Conservation (phyloP, 768 basidiomycete species). For the Pilatotrama ljubarskyi region DNA sequence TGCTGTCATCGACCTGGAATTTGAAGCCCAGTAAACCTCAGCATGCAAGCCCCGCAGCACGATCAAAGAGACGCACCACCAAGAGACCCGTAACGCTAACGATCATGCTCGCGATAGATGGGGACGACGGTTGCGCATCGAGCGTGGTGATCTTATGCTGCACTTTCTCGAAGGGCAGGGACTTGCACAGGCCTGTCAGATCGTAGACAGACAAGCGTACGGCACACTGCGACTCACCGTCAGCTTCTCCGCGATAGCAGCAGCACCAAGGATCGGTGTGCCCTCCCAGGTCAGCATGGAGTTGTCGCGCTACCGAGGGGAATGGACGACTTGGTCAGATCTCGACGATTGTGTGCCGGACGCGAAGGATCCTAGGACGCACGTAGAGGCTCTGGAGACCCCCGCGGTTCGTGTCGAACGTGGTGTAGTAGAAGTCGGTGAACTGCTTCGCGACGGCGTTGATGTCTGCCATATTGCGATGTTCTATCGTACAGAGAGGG, state of each 20-base stretch:
- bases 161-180: slow-evolving; percentile 80
- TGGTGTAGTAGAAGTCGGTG: slow-evolving; percentile 77
- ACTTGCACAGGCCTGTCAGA: slow-evolving; percentile 33
- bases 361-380: slow-evolving; percentile 37
- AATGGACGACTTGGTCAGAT: slow-evolving; percentile 6
- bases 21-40: background rate
- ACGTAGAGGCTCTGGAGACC: slow-evolving; percentile 75
- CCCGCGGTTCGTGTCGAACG: slow-evolving; percentile 67
- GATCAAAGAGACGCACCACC: slow-evolving; percentile 45
- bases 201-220: background rate
- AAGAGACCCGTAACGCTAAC: slow-evolving; percentile 91
- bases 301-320: slow-evolving; percentile 55
- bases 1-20: slow-evolving; percentile 75
- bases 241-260: slow-evolving; percentile 70
- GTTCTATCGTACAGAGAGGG: slow-evolving; percentile 15
- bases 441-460: slow-evolving; percentile 76
- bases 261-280: slow-evolving; percentile 51
- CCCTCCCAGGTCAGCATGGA: slow-evolving; percentile 92
- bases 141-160: slow-evolving; percentile 78
- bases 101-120: slow-evolving; percentile 54
- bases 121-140: slow-evolving; percentile 85
- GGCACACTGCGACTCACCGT: slow-evolving; percentile 43
- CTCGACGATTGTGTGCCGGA: background rate
- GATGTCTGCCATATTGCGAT: slow-evolving; percentile 65
- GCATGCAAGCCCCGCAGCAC: background rate